These are phyloP conservation scores for Tardiomyces depauwii DNA, from an alignment of 1,139 yeast genomes.

Conservation along the genomic window DNA sequence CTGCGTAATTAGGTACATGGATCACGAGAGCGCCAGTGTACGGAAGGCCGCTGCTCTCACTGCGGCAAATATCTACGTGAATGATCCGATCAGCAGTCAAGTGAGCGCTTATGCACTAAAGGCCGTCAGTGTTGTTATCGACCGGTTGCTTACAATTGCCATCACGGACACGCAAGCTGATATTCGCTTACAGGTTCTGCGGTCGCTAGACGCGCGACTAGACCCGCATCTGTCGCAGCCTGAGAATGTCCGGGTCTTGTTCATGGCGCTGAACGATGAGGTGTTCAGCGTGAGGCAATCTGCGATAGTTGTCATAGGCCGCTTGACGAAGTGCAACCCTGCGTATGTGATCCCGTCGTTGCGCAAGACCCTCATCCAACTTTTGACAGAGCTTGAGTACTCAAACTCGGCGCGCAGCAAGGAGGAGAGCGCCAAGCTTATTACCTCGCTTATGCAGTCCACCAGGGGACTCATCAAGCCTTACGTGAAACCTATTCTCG, in stretches of 20 bases:
- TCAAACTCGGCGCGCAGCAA: constrained; percentile 64
- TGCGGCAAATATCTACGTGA: constrained; percentile 64
- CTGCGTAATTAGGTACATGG: constrained; percentile 71
- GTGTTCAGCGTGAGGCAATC: constrained; percentile 70
- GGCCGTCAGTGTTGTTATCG: constrained; percentile 78
- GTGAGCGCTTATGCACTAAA: constrained; percentile 74
- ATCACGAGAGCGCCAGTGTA: constrained; percentile 67
- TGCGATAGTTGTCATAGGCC: constrained; percentile 72
- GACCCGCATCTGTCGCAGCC: constrained; percentile 94
- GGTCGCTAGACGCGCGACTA: constrained; percentile 59
- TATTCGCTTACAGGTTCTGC: constrained; percentile 68
- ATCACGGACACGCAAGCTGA: constrained; percentile 88
- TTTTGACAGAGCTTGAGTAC: constrained; percentile 74
- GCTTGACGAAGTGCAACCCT: constrained; percentile 78
- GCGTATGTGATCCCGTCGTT: constrained; percentile 92
- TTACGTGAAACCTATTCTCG: constrained; percentile 80
- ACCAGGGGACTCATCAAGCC: constrained; percentile 79
- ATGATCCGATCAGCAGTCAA: constrained; percentile 78
- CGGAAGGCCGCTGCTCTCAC: constrained; percentile 80
- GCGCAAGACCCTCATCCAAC: constrained; percentile 74
- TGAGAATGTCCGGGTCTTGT: constrained; percentile 71
- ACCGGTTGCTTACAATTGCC: constrained; percentile 67
- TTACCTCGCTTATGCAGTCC: constrained; percentile 63
- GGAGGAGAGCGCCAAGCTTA: constrained; percentile 75
- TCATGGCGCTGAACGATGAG: constrained; percentile 89